Evolutionary conservation across 768 basidiomycete species (phyloP).

Genomic region (Cystofilobasidium macerans): DNA sequence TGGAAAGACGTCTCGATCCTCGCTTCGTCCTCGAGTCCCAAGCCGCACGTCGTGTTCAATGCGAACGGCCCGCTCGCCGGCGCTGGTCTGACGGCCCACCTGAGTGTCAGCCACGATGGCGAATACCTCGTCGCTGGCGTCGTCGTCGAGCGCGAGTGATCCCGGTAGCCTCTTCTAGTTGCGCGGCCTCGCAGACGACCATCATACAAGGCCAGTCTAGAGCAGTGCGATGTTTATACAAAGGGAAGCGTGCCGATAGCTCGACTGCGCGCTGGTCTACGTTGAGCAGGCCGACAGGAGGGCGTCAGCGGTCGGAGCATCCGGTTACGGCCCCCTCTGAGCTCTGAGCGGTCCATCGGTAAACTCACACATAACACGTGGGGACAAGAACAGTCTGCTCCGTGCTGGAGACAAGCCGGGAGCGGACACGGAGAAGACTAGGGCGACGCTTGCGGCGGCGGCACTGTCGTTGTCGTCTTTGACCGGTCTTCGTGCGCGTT

Average conservation of each 20-base stretch:
- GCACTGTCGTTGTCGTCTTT: neutral
- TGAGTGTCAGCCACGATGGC: constrained; percentile 26
- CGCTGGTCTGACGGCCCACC: constrained; percentile 8
- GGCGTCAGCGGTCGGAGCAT: no score
- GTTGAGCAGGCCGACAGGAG: no score
- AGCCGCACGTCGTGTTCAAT: constrained; percentile 5
- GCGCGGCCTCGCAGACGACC: neutral
- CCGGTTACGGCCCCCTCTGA: no score
- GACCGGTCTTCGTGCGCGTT: neutral
- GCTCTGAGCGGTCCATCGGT: no score
- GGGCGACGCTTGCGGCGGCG: neutral
- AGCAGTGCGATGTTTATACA: no score
- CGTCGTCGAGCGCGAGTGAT: constrained; percentile 14
- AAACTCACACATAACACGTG: no score
- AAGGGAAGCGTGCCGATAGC: no score
- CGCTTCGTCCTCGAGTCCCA: neutral
- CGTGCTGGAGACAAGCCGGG: no score
- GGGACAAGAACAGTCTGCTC: no score
- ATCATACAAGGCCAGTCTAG: neutral
- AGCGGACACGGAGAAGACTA: no score
- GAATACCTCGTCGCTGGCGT: constrained; percentile 23
- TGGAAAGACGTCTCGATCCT: constrained; percentile 26
- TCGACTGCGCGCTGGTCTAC: no score
- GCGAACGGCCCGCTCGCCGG: neutral
- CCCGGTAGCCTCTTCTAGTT: neutral